A percentile compares a stretch with the other conserved stretches of the same genome.
Evolutionary conservation across 2,329 filamentous ascomycete species (phyloP).

Genomic region (Cladosporium phlei): DNA sequence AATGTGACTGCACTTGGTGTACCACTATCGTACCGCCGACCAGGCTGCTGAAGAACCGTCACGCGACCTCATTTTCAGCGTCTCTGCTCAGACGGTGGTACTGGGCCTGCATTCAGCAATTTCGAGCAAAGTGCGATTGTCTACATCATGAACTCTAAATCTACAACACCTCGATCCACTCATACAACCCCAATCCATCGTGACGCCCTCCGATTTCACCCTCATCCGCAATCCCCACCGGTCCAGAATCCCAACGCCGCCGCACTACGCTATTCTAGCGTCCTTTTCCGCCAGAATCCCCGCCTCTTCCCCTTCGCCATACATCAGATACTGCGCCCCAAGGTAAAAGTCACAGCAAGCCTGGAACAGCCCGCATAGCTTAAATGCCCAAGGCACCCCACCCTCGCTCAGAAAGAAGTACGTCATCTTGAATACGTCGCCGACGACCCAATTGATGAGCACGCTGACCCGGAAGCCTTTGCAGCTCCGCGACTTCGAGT

Average conservation of each 20-base stretch:
- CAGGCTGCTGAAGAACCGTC: too few relatives aligned
- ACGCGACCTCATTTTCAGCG: too few relatives aligned
- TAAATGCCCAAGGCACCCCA: slow-evolving; percentile 70
- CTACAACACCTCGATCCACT: background rate
- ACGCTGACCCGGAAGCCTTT: slow-evolving; percentile 74
- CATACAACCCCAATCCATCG: too few relatives aligned
- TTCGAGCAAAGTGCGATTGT: too few relatives aligned
- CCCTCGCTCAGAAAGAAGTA: slow-evolving; percentile 71
- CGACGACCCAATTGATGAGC: slow-evolving; percentile 70
- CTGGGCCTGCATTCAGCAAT: too few relatives aligned
- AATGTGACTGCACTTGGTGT: too few relatives aligned
- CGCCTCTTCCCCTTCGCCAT: slow-evolving; percentile 49
- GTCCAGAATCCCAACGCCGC: background rate
- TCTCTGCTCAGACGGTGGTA: too few relatives aligned
- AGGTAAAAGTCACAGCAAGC: slow-evolving; percentile 69
- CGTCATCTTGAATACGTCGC: slow-evolving; percentile 77
- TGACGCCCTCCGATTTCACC: too few relatives aligned
- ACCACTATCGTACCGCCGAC: too few relatives aligned
- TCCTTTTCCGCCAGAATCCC: slow-evolving; percentile 21
- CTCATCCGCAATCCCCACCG: slow-evolving; percentile 1
- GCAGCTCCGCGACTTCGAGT: slow-evolving; percentile 61
- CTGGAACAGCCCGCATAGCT: slow-evolving; percentile 77
- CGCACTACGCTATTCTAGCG: slow-evolving; percentile 24
- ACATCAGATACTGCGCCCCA: slow-evolving; percentile 69
- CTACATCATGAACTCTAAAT: too few relatives aligned